Base-by-base conservation (phyloP, 176 grass and related monocot genomes). In the Cocos nucifera region DNA sequence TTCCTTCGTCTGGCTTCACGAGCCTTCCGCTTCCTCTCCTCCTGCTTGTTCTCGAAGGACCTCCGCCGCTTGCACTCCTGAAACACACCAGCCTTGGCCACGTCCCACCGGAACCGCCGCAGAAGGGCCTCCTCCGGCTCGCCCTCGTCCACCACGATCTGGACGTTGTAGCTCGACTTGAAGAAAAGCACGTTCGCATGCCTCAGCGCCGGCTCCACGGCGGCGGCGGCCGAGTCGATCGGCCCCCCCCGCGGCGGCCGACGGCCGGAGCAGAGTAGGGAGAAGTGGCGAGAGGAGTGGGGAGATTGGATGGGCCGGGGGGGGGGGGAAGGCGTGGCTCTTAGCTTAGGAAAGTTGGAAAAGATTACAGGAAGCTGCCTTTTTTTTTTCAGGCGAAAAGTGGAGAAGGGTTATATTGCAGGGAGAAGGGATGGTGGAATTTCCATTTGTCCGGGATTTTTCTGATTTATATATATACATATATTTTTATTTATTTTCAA, bases 1-100 rank as follows among this genome's bases (percentile, higher is more conserved):
- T 74, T 73, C 25, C 30, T 50, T 49, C 73, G 73, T 4, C 54
- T 35, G n/a, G 81, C 87, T 77, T 97, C 92, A 16, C 80, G 80
- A 10, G 72, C 65, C 78, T 97, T 91, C 53, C 87, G 81, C 59
- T 67, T 78, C 68, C 66, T 73, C 69, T 78, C 66, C 61, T 97
- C 92, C 73, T 70, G 86, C 51, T 74, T 72, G 69, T 67, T 98
- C 87, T 98, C 87, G 61, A 80, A 79, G 74, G 83, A 74, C 56
- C 69, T 86, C 51, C 93, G 79, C 73, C 87, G 85, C 70, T 87
- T 88, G 73, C 83, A 85, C 73, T 97, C 92, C 75, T 88, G 80
- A 22, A 84, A 54, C 62, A 97, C 56, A 15, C 92, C 87, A 20
- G 87, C 75, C 51, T 61, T 83, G 68, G 86, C 77, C 49, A 97